Conservation (phyloP, 495 filamentous ascomycete genomes). For the Rhypophila decipiens region DNA sequence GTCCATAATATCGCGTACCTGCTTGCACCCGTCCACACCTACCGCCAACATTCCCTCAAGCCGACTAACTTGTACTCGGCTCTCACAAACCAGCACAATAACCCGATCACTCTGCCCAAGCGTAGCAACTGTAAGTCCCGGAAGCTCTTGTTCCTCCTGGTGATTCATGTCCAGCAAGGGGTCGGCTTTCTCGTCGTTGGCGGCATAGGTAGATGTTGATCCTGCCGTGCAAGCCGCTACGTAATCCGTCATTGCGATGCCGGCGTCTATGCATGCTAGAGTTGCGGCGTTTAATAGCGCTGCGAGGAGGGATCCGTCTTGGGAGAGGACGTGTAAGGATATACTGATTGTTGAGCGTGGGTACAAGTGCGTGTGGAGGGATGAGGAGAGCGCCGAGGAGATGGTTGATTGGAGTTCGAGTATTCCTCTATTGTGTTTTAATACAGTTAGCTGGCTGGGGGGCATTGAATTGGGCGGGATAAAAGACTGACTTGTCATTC, state of each 20-base stretch:
- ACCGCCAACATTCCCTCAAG: constrained; percentile 89
- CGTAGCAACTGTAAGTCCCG: constrained; percentile 79
- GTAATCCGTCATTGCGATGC: constrained; percentile 89
- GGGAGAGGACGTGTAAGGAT: constrained; percentile 76
- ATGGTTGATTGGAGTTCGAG: constrained; percentile 75
- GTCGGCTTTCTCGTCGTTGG: constrained; percentile 65
- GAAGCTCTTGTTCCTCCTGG: constrained; percentile 84
- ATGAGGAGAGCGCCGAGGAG: constrained; percentile 61
- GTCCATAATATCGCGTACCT: constrained; percentile 73
- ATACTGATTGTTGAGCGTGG: constrained; percentile 81
- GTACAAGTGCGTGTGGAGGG: constrained; percentile 79
- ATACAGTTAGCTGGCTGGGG: neutral
- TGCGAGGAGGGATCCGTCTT: constrained; percentile 87
- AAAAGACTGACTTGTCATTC: constrained; percentile 62
- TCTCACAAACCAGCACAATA: constrained; percentile 76
- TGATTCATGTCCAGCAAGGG: constrained; percentile 83
- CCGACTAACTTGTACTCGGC: constrained; percentile 64
- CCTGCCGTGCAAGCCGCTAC: constrained; percentile 83
- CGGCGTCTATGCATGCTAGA: constrained; percentile 87
- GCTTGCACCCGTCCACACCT: constrained; percentile 84
- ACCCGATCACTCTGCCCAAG: constrained; percentile 68
- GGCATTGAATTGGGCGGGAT: neutral
- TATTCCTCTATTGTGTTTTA: constrained; percentile 54
- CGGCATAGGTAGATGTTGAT: constrained; percentile 59
- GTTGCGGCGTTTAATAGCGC: constrained; percentile 87